Conservation (phyloP, 805 yeast genomes). For the Zygosaccharomyces bailii region DNA sequence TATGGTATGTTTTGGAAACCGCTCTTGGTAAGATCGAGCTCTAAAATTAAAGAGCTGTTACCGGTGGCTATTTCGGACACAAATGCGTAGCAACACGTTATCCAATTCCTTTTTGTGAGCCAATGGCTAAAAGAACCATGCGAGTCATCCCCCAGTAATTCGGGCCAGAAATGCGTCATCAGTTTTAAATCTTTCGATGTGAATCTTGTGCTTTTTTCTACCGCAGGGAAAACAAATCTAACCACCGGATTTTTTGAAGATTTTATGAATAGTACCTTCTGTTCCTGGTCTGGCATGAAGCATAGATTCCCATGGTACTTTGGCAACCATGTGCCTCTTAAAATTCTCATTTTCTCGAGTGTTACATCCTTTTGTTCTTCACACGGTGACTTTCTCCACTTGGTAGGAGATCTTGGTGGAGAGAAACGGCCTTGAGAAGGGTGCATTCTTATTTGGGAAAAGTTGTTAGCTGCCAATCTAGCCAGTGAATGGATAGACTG, state of each 20-base stretch:
- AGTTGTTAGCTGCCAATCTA: slow-evolving; percentile 46
- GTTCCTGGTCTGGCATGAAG: slow-evolving; percentile 23
- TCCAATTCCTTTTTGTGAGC: slow-evolving; percentile 37
- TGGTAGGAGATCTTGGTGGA: slow-evolving; percentile 4
- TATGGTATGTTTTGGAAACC: slow-evolving; percentile 42
- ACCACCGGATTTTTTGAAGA: slow-evolving; percentile 36
- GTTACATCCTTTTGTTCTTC: slow-evolving; percentile 4
- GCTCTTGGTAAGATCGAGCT: slow-evolving; percentile 44
- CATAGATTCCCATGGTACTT: slow-evolving; percentile 21
- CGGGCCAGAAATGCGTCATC: slow-evolving; percentile 48
- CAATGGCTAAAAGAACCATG: slow-evolving; percentile 45
- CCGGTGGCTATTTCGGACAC: slow-evolving; percentile 38
- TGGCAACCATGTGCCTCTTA: slow-evolving; percentile 17
- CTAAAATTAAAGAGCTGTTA: slow-evolving; percentile 46
- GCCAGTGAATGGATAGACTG: slow-evolving; percentile 58
- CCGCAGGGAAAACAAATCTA: slow-evolving; percentile 48
- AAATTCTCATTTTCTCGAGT: slow-evolving; percentile 21
- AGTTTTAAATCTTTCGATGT: slow-evolving; percentile 27
- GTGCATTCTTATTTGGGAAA: slow-evolving; percentile 35
- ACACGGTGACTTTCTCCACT: slow-evolving; percentile 3
- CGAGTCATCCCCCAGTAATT: slow-evolving; percentile 62
- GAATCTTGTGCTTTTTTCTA: slow-evolving; percentile 12
- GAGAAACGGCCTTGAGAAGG: background rate
- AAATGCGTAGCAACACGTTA: slow-evolving; percentile 42
- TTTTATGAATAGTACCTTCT: slow-evolving; percentile 40